These are phyloP conservation scores for Fusarium falciforme DNA, from an alignment of 2,329 filamentous ascomycete species.

Conservation along the genomic window DNA sequence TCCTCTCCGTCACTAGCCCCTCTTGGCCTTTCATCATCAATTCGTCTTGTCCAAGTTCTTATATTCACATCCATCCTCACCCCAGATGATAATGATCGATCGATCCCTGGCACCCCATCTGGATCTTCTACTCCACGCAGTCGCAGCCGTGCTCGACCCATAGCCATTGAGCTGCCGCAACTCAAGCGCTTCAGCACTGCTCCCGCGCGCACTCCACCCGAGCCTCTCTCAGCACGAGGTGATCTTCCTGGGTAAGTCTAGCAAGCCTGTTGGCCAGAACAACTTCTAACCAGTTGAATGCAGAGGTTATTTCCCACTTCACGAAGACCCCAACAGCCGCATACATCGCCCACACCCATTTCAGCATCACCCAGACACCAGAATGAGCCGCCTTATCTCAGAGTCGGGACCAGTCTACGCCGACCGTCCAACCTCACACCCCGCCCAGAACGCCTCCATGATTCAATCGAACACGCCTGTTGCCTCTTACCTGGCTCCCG, in stretches of 20 bases:
- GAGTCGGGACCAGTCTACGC: conserved; percentile 45
- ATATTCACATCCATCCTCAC: conserved; percentile 17
- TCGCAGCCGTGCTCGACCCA: conserved; percentile 57
- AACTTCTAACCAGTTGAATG: conserved; percentile 4
- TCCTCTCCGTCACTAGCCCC: conserved; percentile 25
- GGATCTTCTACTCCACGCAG: conserved; percentile 37
- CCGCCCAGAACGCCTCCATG: conserved; percentile 34
- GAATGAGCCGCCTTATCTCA: conserved; percentile 52
- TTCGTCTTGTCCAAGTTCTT: not conserved
- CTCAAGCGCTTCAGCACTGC: conserved; percentile 54
- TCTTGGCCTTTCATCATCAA: not conserved
- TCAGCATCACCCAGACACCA: conserved; percentile 51
- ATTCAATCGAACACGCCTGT: conserved; percentile 56
- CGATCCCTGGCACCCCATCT: conserved; percentile 30
- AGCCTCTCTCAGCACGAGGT: conserved; percentile 67
- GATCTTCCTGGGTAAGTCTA: conserved; percentile 66
- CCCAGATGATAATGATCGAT: conserved; percentile 33
- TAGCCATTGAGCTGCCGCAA: conserved; percentile 63
- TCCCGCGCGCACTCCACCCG: conserved; percentile 57
- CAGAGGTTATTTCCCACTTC: conserved; percentile 71
- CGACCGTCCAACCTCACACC: conserved; percentile 44
- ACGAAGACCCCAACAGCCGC: conserved; percentile 64
- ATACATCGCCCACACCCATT: conserved; percentile 65
- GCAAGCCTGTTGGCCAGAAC: not conserved
- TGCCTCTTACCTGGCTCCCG: conserved; percentile 63